These are phyloP conservation scores for Rhizoctonia solani DNA, from an alignment of 1,284 basidiomycete genomes.

Conservation along the genomic window DNA sequence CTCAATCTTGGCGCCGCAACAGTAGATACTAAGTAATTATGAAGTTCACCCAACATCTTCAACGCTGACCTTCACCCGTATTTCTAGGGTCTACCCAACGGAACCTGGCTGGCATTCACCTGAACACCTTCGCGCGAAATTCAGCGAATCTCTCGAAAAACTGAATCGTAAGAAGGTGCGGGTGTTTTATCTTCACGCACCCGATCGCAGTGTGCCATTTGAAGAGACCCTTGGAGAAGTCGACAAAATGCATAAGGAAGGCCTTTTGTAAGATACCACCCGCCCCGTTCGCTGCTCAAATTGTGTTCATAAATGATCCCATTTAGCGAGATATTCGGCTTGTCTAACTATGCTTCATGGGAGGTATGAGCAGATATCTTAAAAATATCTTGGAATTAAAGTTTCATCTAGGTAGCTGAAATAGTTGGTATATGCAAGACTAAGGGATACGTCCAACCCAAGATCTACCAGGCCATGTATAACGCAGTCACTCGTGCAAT, in stretches of 20 bases:
- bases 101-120: slow-evolving; percentile 51
- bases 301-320: background rate
- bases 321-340: slow-evolving; percentile 52
- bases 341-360: slow-evolving; percentile 55
- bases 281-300: background rate
- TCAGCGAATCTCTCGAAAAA: slow-evolving; percentile 49
- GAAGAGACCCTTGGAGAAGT: slow-evolving; percentile 53
- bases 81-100: slow-evolving; percentile 50
- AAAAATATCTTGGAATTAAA: background rate
- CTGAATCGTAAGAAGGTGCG: slow-evolving; percentile 50
- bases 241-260: slow-evolving; percentile 52
- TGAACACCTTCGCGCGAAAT: slow-evolving; percentile 46
- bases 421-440: slow-evolving; percentile 57
- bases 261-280: slow-evolving; percentile 49
- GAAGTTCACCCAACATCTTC: background rate
- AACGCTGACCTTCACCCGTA: background rate
- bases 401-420: slow-evolving; percentile 54
- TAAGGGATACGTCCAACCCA: slow-evolving; percentile 57
- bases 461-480: slow-evolving; percentile 59
- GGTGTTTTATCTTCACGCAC: slow-evolving; percentile 55
- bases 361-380: slow-evolving; percentile 43
- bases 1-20: slow-evolving; percentile 51
- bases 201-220: slow-evolving; percentile 54
- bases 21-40: slow-evolving; percentile 56
- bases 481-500: slow-evolving; percentile 58